Base-by-base conservation (phyloP, 345 rosid species). In the Syzygium aromaticum region DNA sequence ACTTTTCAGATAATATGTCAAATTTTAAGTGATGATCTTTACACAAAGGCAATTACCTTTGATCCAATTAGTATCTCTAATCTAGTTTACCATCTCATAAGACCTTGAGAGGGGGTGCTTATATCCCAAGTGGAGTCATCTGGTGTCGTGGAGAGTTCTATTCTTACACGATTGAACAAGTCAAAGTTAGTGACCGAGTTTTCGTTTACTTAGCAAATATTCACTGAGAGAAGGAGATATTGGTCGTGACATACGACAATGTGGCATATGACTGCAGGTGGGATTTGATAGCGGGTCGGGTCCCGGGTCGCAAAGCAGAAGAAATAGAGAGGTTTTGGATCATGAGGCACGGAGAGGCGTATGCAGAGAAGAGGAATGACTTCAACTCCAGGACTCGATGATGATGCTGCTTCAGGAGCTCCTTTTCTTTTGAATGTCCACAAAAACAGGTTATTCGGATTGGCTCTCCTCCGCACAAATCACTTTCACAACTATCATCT, bases 271-370 rank as follows among this genome's bases (percentile, higher is more conserved):
- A 23, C 23, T 4, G n/a, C 88, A 89, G 92, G 89, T 91, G 92
- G 92, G 91, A 89, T 51, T 84, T 91, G 88, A 91, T 91, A 56
- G 90, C 91, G 3, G 91, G 91, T 9, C 87, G 91, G 56, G 49
- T 91, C 51, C 90, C 90, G 0, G 91, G 90, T 11, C 88, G 92
- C 52, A 88, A 49, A 59, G 88, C 91, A 5, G 88, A 86, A 87
- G 91, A 89, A 46, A 87, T 91, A 61, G 91, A 91, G 89, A 87
- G 92, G 90, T 89, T 89, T 87, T 91, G 91, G 92, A 89, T 88
- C 59, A 91, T 89, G 92, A 89, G 77, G 87, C 87, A 89, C 28
- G 87, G 90, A 23, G 56, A 77, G 38, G 87, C 85, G n/a, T 91
- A 86, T 67, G 91, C 90, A 1, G 90, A 83, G 52, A 86, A 87